Percentiles rank a stretch among this genome's conserved stretches.
phyloP scores from a whole-genome alignment of 2,329 filamentous ascomycete genomes.

The Aspergillus nomiae region DNA sequence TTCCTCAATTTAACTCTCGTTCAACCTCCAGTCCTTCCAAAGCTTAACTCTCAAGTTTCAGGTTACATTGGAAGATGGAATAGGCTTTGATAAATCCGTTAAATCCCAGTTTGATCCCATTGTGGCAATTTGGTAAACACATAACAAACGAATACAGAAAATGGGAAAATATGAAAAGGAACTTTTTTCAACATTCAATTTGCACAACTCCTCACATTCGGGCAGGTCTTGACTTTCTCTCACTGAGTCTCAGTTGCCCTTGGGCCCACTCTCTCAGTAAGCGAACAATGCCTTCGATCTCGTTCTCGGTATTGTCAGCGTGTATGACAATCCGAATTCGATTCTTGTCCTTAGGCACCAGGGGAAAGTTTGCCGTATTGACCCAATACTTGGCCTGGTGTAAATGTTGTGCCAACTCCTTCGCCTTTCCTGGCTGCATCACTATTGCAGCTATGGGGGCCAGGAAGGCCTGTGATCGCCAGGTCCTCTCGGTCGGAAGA shows the following conservation, averaged over 20 bases:
- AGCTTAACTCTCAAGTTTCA: no score
- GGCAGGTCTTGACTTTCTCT: neutral
- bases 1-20: no score
- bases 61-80: no score
- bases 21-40: no score
- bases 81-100: no score
- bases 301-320: conserved; percentile 10
- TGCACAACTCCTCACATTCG: neutral
- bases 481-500: conserved; percentile 10
- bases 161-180: no score
- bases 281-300: conserved; percentile 8
- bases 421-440: neutral
- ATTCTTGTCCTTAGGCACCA: conserved; percentile 8
- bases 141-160: no score
- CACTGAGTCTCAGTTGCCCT: neutral
- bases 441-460: conserved; percentile 12
- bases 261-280: conserved; percentile 10
- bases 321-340: conserved; percentile 15
- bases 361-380: conserved; percentile 9
- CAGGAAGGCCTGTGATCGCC: conserved; percentile 6
- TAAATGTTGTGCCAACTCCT: conserved; percentile 5
- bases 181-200: neutral
- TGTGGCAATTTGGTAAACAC: no score
- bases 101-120: no score
- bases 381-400: conserved; percentile 10